phyloP scores from a whole-genome alignment of 1,139 yeast species.

The Geotrichum carabidarum region DNA sequence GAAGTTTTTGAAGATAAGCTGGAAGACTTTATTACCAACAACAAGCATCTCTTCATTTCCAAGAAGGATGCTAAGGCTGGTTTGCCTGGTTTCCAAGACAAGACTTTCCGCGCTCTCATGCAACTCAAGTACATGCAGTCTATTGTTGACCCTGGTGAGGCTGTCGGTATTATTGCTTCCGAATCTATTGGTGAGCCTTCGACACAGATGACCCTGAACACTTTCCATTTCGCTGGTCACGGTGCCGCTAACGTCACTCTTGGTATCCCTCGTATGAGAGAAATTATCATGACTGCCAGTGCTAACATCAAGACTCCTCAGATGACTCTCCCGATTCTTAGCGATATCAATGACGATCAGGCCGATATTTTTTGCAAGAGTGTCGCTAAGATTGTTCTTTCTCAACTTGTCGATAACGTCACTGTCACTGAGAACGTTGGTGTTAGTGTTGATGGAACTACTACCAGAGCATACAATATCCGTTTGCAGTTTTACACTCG shows the following conservation, averaged over 20 bases:
- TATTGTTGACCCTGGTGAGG: slow-evolving; percentile 90
- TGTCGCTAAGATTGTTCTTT: slow-evolving; percentile 74
- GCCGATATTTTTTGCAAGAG: slow-evolving; percentile 94
- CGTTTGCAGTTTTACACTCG: slow-evolving; percentile 69
- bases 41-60: slow-evolving; percentile 47
- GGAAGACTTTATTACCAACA: slow-evolving; percentile 59
- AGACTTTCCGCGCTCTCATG: slow-evolving; percentile 94
- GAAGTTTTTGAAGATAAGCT: slow-evolving; percentile 80
- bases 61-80: slow-evolving; percentile 40
- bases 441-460: slow-evolving; percentile 46
- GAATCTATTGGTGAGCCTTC: slow-evolving; percentile 99
- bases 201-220: slow-evolving; percentile 97
- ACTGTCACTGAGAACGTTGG: slow-evolving; percentile 80
- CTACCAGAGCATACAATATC: slow-evolving; percentile 70
- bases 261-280: slow-evolving; percentile 99
- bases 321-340: slow-evolving; percentile 84
- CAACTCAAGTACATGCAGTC: slow-evolving; percentile 98
- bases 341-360: slow-evolving; percentile 73
- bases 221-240: slow-evolving; percentile 99
- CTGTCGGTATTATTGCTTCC: slow-evolving; percentile 97
- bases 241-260: slow-evolving; percentile 99
- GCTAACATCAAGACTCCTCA: slow-evolving; percentile 94
- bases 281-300: slow-evolving; percentile 98
- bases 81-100: slow-evolving; percentile 58
- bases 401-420: slow-evolving; percentile 84